Base-by-base conservation (phyloP, 768 basidiomycete species). In the Heimioporus sp. region DNA sequence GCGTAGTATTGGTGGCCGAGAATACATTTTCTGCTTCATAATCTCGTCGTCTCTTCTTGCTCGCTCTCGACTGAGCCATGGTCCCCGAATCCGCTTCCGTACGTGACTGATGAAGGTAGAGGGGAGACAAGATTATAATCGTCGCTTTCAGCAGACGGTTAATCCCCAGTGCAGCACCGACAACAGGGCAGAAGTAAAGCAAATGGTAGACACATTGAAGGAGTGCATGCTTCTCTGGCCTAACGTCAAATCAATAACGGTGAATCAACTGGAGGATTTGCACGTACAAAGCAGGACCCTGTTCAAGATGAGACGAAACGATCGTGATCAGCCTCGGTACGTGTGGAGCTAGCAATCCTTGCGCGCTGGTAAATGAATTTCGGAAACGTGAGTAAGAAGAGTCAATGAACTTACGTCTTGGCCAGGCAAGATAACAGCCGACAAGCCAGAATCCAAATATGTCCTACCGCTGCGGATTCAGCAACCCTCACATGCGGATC, bases 1-100 rank as follows among this genome's bases (percentile, higher is more conserved):
- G 58, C 9, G 79, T 72, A 41, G 75, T 65, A 41, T 73, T 72
- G 2, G 76, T 65, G 9, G 70, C 60, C 47, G 77, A 81, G 67
- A 93, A 83, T 6, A 86, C 70, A 60, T 87, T 88, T 48, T 89
- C 89, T 10, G 82, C 87, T 66, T 92, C 87, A 56, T 83, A 91
- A 12, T 77, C 83, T 19, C 83, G 79, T 17, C 78, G 76, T 42
- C 85, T 75, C 65, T 89, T 92, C 65, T 83, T 91, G 49, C 80
- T 79, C 59, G 81, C 83, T 63, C 74, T 82, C 13, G 61, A 72
- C 59, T 70, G 42, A 58, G 49, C 15, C 3, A 57, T 59, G 38
- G 61, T 53, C 15, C 52, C 66, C 1, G 61, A 62, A 21, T 49
- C 41, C 19, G 51, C 46, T 34, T 70, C 63, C 10, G 58, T 54